Percentiles rank a stretch among this genome's conserved stretches.
Evolutionary conservation across 768 basidiomycete species (phyloP).

Genomic region (Macrolepiota fuliginosa): DNA sequence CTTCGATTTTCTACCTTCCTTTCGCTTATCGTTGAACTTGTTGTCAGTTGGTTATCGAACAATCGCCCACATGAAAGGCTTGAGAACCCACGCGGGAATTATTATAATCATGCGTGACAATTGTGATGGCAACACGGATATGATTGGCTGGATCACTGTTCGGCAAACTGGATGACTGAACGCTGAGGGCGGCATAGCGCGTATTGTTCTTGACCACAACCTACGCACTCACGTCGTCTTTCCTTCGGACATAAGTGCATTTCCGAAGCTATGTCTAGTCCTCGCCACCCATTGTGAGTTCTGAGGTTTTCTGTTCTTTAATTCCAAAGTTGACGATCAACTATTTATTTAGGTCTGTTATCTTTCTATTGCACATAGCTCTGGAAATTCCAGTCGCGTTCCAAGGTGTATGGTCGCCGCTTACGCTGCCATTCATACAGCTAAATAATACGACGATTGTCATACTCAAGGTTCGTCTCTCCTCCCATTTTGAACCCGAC

Average conservation of each 20-base stretch:
- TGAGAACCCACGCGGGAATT: background rate
- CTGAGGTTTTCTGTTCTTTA: background rate
- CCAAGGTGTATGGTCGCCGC: conserved; percentile 68
- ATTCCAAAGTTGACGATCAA: background rate
- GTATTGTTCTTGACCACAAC: background rate
- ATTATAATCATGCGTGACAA: background rate
- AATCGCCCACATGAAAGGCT: background rate
- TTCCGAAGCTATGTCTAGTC: background rate
- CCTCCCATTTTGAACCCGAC: background rate
- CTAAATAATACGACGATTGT: conserved; percentile 81
- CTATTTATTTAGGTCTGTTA: conserved; percentile 32
- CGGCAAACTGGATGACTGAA: too few relatives aligned
- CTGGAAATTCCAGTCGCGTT: conserved; percentile 76
- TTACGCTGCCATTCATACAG: conserved; percentile 68
- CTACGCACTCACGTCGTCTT: background rate
- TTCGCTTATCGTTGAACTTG: background rate
- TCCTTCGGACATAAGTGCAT: background rate
- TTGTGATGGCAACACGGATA: background rate
- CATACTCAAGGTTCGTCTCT: conserved; percentile 59
- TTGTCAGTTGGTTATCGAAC: background rate
- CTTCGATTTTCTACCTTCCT: background rate
- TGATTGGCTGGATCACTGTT: background rate
- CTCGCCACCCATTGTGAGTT: background rate
- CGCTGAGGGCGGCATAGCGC: background rate
- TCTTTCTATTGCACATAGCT: conserved; percentile 80